phyloP scores from a whole-genome alignment of 768 basidiomycete genomes.

The Mycena maculata region DNA sequence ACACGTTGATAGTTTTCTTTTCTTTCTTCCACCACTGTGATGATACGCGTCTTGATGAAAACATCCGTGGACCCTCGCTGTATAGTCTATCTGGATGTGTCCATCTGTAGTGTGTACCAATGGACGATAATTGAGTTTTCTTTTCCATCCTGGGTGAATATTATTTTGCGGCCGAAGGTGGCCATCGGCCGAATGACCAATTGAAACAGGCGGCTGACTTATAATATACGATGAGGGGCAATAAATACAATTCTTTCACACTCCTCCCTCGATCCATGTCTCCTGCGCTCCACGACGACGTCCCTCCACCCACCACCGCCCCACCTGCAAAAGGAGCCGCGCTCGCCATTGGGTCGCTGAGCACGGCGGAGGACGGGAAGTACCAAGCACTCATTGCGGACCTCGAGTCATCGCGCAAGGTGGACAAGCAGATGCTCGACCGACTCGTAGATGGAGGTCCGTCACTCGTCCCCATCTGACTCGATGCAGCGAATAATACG shows the following conservation, averaged over 20 bases:
- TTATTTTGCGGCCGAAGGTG: background rate
- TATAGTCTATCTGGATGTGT: slow-evolving; percentile 17
- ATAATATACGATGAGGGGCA: too few species aligned
- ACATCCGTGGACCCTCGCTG: slow-evolving; percentile 8
- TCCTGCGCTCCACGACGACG: slow-evolving; percentile 64
- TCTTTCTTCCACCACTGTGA: background rate
- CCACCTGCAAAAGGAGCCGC: slow-evolving; percentile 55
- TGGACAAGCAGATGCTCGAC: slow-evolving; percentile 87
- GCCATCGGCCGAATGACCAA: slow-evolving; percentile 1
- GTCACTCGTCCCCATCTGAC: slow-evolving; percentile 30
- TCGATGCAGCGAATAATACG: slow-evolving; percentile 9
- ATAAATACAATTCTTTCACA: background rate
- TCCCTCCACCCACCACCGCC: slow-evolving; percentile 37
- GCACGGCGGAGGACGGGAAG: slow-evolving; percentile 81
- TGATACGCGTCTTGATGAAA: background rate
- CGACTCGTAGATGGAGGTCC: slow-evolving; percentile 84
- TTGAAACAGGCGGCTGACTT: slow-evolving; percentile 16
- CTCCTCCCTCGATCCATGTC: slow-evolving; percentile 62
- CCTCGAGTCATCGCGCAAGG: slow-evolving; percentile 63
- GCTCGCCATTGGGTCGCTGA: slow-evolving; percentile 82
- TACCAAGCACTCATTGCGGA: slow-evolving; percentile 78
- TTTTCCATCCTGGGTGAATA: background rate
- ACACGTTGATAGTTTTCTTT: too few species aligned
- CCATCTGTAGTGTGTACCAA: background rate
- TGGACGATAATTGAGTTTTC: slow-evolving; percentile 6